Evolutionary conservation across 2,329 filamentous ascomycete species (phyloP), one percentile per base, ranked within the genome.

Genomic region (Epicoccum sorghinum): DNA sequence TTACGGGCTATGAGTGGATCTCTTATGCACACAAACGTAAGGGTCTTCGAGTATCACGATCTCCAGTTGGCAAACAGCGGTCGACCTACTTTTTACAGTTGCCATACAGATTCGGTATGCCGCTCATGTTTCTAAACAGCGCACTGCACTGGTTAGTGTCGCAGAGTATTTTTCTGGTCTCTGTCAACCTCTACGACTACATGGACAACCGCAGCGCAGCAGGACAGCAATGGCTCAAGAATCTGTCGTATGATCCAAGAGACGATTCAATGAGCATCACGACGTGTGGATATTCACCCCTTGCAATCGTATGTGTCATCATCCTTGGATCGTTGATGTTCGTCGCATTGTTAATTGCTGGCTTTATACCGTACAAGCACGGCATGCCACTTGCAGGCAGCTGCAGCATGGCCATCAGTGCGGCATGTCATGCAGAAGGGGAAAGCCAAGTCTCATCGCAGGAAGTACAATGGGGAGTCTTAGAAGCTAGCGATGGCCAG

Each of bases 361-460:
- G 89, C 72, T 92, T 91, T 0, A 87, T 88, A 2, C 89, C 88
- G 1, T 89, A 90, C 12, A 92, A 81, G 9, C 88, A 88, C n/a
- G 93, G 82, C 58, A 93, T 92, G 57, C 89, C 90, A 72, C 91
- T 93, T 78, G 93, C 89, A 23, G 88, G 89, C 58, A 93, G 79
- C 76, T 89, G 87, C 24, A 93, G 67, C 55, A 37, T 64, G 37
- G 67, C 66, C 4, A 71, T 70, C 3, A 63, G 60, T 40, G 67
- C 65, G 4, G 63, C 62, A 0, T 70, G 66, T 29, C 68, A 71
- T 14, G 30, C 33, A 14, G 43, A 58, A n/a, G 18, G 18, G 18
- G 18, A 18, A 3, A 18, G 18, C 18, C 18, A 18, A 18, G 18
- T 10, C 4, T 41, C 39, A 9, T 51, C 51, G 41, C 27, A 55